phyloP scores from a whole-genome alignment of 1,284 basidiomycete species.

The Phenoliferia sp. region DNA sequence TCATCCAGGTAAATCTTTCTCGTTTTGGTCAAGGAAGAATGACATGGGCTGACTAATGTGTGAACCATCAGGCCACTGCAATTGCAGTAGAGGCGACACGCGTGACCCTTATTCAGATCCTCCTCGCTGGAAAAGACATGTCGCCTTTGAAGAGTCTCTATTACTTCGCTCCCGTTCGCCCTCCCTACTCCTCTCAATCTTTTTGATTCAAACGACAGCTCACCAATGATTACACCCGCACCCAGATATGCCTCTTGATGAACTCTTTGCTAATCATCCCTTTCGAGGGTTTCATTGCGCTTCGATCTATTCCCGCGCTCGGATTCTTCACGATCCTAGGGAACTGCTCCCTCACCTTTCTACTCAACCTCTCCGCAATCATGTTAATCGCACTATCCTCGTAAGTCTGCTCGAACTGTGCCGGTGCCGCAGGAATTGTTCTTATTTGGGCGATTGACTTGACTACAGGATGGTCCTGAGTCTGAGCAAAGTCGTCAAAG shows the following conservation, averaged over 20 bases:
- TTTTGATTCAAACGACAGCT: neutral
- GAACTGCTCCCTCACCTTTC: constrained; percentile 29
- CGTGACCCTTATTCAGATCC: constrained; percentile 35
- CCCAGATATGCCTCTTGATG: constrained; percentile 24
- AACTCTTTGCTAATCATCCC: constrained; percentile 26
- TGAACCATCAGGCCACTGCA: constrained; percentile 9
- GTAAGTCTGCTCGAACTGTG: constrained; percentile 16
- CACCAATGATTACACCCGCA: constrained; percentile 14
- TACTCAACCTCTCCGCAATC: constrained; percentile 29
- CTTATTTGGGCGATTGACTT: constrained; percentile 29
- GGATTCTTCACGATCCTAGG: constrained; percentile 16
- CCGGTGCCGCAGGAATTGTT: neutral
- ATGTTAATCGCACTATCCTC: constrained; percentile 27
- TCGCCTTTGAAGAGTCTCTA: constrained; percentile 30
- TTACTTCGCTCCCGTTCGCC: constrained; percentile 19
- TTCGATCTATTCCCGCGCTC: constrained; percentile 19
- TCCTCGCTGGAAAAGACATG: constrained; percentile 29
- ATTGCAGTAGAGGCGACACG: constrained; percentile 33
- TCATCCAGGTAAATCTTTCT: neutral
- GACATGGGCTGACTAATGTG: neutral
- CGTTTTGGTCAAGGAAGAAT: neutral
- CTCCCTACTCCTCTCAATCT: neutral
- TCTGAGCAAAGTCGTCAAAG: constrained; percentile 32
- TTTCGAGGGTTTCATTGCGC: constrained; percentile 28
- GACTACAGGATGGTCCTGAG: constrained; percentile 23